Percentiles rank a stretch among this genome's conserved stretches.
Evolutionary conservation across 177 flowering plant genomes (phyloP).

Genomic region (Vitis hybrid): DNA sequence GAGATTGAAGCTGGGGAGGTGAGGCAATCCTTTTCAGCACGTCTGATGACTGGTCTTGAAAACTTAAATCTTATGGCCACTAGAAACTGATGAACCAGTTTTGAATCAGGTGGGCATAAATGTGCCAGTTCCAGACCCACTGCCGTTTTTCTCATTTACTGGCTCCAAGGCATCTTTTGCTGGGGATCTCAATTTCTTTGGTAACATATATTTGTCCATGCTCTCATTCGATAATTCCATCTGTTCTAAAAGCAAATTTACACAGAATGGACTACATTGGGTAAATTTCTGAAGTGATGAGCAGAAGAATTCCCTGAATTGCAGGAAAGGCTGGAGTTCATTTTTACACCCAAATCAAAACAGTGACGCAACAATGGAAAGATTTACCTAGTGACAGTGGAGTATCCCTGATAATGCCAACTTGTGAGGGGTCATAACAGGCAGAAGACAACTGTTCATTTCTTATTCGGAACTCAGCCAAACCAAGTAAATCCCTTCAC

Average conservation of each 20-base stretch:
- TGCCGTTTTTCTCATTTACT: slow-evolving; percentile 76
- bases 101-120: slow-evolving; percentile 62
- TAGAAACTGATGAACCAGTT: too few species aligned
- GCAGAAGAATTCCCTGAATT: neutral
- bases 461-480: too few species aligned
- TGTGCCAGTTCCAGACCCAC: slow-evolving; percentile 71
- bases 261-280: neutral
- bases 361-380: slow-evolving; percentile 51
- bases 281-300: neutral
- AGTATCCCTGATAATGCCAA: slow-evolving; percentile 35
- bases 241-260: neutral
- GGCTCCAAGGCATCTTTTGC: slow-evolving; percentile 79
- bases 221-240: neutral
- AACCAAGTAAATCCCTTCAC: too few species aligned
- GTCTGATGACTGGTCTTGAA: too few species aligned
- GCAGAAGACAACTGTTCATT: neutral
- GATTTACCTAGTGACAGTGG: slow-evolving; percentile 25
- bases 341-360: slow-evolving; percentile 44
- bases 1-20: slow-evolving; percentile 75
- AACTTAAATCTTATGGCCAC: too few species aligned
- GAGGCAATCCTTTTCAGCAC: neutral
- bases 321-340: slow-evolving; percentile 46
- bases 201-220: slow-evolving; percentile 21
- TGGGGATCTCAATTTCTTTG: slow-evolving; percentile 69
- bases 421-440: slow-evolving; percentile 21